Conservation (phyloP, 2,329 filamentous ascomycete species). For the Polytolypa hystricis region DNA sequence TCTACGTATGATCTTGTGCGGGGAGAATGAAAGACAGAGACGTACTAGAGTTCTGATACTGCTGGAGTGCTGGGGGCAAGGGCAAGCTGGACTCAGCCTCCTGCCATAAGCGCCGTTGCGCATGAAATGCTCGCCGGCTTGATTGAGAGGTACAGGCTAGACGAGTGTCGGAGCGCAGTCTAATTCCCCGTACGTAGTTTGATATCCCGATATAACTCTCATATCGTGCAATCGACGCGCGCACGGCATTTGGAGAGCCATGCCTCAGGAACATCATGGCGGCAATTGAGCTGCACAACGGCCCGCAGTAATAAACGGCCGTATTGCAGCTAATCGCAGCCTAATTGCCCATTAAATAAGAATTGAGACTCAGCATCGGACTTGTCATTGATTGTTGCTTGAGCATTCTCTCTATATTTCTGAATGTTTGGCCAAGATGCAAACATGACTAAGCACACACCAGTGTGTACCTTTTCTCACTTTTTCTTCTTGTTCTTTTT, state of each 20-base stretch:
- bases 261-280: slow-evolving; percentile 16
- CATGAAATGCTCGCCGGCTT: slow-evolving; percentile 5
- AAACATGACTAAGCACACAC: slow-evolving; percentile 2
- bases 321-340: too few relatives aligned
- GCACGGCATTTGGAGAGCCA: not conserved
- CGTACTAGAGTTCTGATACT: slow-evolving; percentile 38
- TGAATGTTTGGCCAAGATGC: slow-evolving; percentile 6
- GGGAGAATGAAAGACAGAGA: too few relatives aligned
- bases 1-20: too few relatives aligned
- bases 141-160: slow-evolving; percentile 5
- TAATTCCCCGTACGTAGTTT: slow-evolving; percentile 22
- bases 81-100: slow-evolving; percentile 9
- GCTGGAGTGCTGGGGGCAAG: slow-evolving; percentile 24
- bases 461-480: slow-evolving; percentile 9
- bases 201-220: slow-evolving; percentile 30
- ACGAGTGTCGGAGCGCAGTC: too few relatives aligned
- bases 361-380: too few relatives aligned
- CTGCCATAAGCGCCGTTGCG: slow-evolving; percentile 12
- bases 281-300: too few relatives aligned
- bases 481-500: slow-evolving; percentile 21
- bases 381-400: too few relatives aligned
- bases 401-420: too few relatives aligned
- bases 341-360: too few relatives aligned
- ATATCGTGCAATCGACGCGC: slow-evolving; percentile 16
- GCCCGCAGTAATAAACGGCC: too few relatives aligned